Conservation (phyloP, 225 moss, liverwort and hornwort species). For the Pseudoscleropodium purum region DNA sequence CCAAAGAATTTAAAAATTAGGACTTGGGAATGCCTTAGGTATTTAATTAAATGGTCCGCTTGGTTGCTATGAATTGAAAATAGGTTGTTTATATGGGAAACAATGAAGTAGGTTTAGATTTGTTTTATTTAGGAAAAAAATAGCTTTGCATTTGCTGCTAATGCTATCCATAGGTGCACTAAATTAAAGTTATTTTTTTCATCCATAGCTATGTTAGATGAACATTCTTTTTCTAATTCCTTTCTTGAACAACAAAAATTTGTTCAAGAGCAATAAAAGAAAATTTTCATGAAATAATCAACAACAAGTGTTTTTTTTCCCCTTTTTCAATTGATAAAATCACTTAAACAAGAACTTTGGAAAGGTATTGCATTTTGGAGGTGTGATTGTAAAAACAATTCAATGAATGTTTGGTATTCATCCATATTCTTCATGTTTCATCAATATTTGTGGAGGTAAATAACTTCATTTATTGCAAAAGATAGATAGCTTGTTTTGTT, state of each 20-base stretch:
- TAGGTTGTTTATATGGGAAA: background rate
- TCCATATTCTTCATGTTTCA: background rate
- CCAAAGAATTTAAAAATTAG: background rate
- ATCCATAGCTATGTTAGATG: background rate
- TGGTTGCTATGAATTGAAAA: background rate
- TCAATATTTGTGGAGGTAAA: background rate
- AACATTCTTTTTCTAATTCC: background rate
- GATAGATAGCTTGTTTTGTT: background rate
- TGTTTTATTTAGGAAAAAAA: background rate
- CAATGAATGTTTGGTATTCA: background rate
- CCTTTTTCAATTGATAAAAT: background rate
- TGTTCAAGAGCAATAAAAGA: background rate
- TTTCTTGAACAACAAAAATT: background rate
- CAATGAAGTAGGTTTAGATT: background rate
- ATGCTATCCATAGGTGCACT: too few species aligned
- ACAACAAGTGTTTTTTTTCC: background rate
- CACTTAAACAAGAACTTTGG: background rate
- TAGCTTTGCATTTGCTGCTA: background rate
- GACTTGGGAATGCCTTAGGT: background rate
- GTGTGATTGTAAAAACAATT: accelerated
- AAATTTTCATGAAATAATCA: background rate
- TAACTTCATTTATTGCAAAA: background rate
- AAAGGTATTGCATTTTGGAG: too few species aligned
- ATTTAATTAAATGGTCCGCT: background rate
- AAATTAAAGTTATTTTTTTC: background rate